A percentile compares a stretch with the other conserved stretches of the same genome.
phyloP scores from a whole-genome alignment of 768 basidiomycete genomes.

The Boletus patriciae region DNA sequence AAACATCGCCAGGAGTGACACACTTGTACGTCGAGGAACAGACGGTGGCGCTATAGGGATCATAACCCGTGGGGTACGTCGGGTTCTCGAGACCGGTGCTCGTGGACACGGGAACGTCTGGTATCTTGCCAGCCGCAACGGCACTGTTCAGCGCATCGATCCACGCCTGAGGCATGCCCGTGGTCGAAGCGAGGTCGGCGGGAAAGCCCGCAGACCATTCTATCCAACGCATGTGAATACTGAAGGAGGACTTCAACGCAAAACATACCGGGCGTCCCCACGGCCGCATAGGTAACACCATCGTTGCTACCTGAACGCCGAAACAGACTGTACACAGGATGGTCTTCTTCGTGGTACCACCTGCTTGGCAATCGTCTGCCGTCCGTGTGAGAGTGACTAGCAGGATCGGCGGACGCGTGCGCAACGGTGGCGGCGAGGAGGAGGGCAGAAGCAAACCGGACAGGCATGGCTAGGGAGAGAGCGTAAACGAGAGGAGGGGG shows the following conservation, averaged over 20 bases:
- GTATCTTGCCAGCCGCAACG: slow-evolving; percentile 69
- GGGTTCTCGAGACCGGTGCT: slow-evolving; percentile 34
- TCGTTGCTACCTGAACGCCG: slow-evolving; percentile 48
- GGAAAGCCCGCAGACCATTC: slow-evolving; percentile 72
- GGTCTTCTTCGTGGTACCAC: slow-evolving; percentile 66
- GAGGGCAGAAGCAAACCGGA: slow-evolving; percentile 23
- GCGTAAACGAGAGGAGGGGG: slow-evolving; percentile 43
- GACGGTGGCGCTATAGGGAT: slow-evolving; percentile 50
- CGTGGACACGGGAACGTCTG: slow-evolving; percentile 57
- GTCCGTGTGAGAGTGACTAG: slow-evolving; percentile 20
- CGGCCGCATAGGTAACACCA: slow-evolving; percentile 48
- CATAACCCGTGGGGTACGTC: slow-evolving; percentile 38
- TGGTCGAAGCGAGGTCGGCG: slow-evolving; percentile 44
- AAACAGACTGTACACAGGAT: slow-evolving; percentile 64
- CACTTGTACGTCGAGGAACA: slow-evolving; percentile 82
- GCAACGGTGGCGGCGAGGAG: slow-evolving; percentile 27
- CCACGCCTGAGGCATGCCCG: slow-evolving; percentile 66
- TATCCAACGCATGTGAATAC: slow-evolving; percentile 19
- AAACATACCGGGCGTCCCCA: slow-evolving; percentile 59
- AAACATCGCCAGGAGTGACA: slow-evolving; percentile 57
- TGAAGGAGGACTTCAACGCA: neutral
- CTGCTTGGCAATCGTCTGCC: slow-evolving; percentile 26
- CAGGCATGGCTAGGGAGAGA: slow-evolving; percentile 26
- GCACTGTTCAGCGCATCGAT: slow-evolving; percentile 65
- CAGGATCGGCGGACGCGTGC: slow-evolving; percentile 20